These are phyloP conservation scores for Syzygium aqueum DNA, from an alignment of 345 rosid genomes.

Conservation along the genomic window DNA sequence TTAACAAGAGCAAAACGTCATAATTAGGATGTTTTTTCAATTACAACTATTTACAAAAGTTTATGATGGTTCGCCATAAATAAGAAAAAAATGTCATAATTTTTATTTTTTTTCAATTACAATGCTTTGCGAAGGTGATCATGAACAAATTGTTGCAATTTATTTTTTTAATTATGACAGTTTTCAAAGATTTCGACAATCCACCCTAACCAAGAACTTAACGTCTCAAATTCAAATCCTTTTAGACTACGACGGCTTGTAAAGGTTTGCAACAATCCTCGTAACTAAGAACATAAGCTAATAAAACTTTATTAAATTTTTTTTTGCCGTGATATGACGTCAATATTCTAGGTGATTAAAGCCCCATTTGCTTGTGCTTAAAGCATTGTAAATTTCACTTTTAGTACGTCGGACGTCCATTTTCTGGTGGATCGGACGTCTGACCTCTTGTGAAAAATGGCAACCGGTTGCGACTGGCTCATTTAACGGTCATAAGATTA, in stretches of 20 bases:
- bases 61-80: background rate
- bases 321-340: background rate
- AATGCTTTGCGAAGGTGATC: background rate
- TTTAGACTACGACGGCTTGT: background rate
- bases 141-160: background rate
- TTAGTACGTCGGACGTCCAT: background rate
- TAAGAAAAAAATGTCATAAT: background rate
- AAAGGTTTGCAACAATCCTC: background rate
- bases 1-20: background rate
- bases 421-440: background rate
- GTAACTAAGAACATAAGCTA: background rate
- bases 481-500: too few species aligned
- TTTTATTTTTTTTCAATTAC: background rate
- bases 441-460: background rate
- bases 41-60: too few species aligned
- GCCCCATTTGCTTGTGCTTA: background rate
- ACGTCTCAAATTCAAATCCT: background rate
- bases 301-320: too few species aligned
- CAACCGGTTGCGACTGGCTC: rapidly evolving
- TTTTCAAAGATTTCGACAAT: background rate
- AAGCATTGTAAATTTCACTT: background rate
- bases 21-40: too few species aligned
- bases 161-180: background rate
- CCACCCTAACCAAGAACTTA: background rate
- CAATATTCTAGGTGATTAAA: background rate